These are phyloP conservation scores for Calonectria henricotiae DNA, from an alignment of 2,329 filamentous ascomycete species.

Conservation along the genomic window DNA sequence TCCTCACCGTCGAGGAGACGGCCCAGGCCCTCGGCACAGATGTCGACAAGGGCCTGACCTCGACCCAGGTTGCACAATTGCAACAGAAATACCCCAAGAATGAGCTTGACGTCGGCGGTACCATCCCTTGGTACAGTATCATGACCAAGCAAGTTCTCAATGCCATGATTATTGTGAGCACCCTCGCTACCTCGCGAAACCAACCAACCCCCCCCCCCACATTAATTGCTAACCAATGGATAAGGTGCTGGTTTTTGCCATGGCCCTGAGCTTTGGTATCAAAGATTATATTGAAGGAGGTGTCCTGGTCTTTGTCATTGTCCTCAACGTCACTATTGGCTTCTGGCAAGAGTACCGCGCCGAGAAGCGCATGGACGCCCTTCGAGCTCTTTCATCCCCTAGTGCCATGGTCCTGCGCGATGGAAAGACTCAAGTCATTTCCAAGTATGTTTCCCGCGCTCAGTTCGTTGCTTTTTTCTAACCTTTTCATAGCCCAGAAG, in stretches of 20 bases:
- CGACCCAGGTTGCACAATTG: constrained; percentile 72
- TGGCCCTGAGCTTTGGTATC: constrained; percentile 80
- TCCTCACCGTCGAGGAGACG: constrained; percentile 75
- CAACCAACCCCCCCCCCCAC: not conserved
- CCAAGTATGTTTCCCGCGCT: constrained; percentile 66
- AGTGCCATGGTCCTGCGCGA: constrained; percentile 75
- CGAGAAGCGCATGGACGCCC: constrained; percentile 78
- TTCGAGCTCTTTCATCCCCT: constrained; percentile 75
- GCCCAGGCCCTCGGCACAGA: constrained; percentile 75
- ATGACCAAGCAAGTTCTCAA: constrained; percentile 82
- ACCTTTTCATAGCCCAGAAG: constrained; percentile 65
- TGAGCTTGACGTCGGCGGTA: constrained; percentile 79
- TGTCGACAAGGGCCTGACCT: constrained; percentile 77
- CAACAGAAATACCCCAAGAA: constrained; percentile 77
- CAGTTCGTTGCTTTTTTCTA: constrained; percentile 13
- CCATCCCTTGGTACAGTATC: constrained; percentile 81
- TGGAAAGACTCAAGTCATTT: constrained; percentile 71
- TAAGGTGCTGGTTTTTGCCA: constrained; percentile 84
- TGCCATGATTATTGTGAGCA: constrained; percentile 80
- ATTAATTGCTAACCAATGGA: constrained; percentile 24
- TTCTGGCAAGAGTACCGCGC: constrained; percentile 78
- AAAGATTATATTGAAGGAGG: constrained; percentile 78
- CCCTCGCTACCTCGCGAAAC: not conserved
- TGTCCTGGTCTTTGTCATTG: constrained; percentile 78
- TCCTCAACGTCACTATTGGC: constrained; percentile 79